phyloP scores from a whole-genome alignment of 106 monocot species.

The Ottelia alismoides region DNA sequence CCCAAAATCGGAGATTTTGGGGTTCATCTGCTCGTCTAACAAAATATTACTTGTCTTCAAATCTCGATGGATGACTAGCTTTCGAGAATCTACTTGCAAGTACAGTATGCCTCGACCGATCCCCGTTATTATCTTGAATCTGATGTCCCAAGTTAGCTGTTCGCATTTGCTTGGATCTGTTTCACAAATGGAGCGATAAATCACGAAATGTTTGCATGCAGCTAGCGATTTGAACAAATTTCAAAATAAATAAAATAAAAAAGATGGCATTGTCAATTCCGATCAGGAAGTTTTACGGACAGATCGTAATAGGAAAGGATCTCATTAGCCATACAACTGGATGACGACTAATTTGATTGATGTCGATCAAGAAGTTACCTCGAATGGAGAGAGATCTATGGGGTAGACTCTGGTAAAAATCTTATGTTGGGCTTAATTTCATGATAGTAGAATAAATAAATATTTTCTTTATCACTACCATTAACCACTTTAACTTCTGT shows the following conservation, averaged over 20 bases:
- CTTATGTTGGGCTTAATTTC: too few species aligned
- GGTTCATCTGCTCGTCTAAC: conserved; percentile 11
- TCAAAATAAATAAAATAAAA: not conserved
- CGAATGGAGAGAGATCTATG: too few species aligned
- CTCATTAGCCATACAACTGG: too few species aligned
- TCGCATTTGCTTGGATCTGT: conserved; percentile 2
- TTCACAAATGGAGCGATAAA: too few species aligned
- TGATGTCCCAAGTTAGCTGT: conserved; percentile 4
- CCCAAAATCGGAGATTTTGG: conserved; percentile 13
- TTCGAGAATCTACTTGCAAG: conserved; percentile 5
- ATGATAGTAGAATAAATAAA: too few species aligned
- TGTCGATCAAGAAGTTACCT: too few species aligned
- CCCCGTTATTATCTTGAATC: conserved; percentile 9
- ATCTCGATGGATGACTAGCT: conserved; percentile 6
- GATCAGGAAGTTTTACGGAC: not conserved
- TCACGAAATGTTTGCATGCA: too few species aligned
- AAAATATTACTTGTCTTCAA: conserved; percentile 9
- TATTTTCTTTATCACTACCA: too few species aligned
- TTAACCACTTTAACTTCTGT: too few species aligned
- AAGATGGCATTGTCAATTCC: not conserved
- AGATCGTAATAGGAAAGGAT: not conserved
- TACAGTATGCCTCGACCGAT: conserved; percentile 7
- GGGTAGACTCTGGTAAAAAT: too few species aligned
- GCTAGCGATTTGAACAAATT: too few species aligned
- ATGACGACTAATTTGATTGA: too few species aligned